phyloP scores from a whole-genome alignment of 345 rosid genomes.

The Arabis hirsuta region DNA sequence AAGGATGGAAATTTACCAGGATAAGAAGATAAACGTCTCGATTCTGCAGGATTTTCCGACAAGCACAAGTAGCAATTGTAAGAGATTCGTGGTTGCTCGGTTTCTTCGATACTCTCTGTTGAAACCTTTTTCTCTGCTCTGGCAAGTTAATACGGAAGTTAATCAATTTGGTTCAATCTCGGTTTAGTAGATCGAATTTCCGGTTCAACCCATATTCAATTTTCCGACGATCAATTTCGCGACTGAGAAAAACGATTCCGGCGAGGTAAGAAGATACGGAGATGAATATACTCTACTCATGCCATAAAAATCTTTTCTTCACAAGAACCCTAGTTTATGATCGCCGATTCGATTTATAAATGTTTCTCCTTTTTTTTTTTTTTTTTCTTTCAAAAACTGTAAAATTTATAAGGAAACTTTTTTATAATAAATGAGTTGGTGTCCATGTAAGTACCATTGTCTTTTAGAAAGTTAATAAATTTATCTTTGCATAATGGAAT shows the following conservation, averaged over 20 bases:
- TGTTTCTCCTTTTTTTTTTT: not conserved
- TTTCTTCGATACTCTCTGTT: not conserved
- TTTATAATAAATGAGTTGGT: not conserved
- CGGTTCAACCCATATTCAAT: slow-evolving; percentile 22
- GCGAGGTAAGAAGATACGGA: not conserved
- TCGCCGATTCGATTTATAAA: not conserved
- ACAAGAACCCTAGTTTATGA: not conserved
- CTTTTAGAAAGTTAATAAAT: slow-evolving; percentile 25
- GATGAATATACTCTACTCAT: slow-evolving; percentile 19
- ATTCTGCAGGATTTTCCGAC: not conserved
- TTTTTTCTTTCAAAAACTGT: not conserved
- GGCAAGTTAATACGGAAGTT: no score
- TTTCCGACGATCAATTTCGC: not conserved
- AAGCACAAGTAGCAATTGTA: not conserved
- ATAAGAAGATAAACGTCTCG: not conserved
- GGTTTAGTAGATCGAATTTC: not conserved
- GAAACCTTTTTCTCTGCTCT: no score
- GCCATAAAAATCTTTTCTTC: not conserved
- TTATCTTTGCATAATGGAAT: no score
- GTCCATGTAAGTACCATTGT: slow-evolving; percentile 21
- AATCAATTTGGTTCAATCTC: not conserved
- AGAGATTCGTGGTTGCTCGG: not conserved
- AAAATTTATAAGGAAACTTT: not conserved
- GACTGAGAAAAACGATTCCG: slow-evolving; percentile 7
- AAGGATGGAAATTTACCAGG: not conserved